phyloP scores from a whole-genome alignment of 163 green algal species.

The Trebouxia gelatinosa region DNA sequence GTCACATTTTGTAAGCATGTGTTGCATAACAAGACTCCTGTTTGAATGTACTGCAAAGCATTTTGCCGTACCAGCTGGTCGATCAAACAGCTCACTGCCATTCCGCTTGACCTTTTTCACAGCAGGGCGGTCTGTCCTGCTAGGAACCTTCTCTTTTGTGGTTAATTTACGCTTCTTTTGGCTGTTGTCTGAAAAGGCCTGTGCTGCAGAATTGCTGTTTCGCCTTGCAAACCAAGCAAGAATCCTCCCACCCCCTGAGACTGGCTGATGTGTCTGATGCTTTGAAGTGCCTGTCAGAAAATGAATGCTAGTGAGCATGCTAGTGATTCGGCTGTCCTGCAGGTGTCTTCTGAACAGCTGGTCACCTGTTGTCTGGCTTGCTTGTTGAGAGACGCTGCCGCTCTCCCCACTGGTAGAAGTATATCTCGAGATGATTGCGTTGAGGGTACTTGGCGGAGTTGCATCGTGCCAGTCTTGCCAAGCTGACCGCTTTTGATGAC shows the following conservation, averaged over 20 bases:
- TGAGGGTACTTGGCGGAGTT: conserved; percentile 51
- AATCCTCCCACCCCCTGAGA: too few species aligned
- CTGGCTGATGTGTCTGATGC: not conserved
- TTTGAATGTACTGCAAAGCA: not conserved
- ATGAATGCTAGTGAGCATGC: not conserved
- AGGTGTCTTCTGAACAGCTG: not conserved
- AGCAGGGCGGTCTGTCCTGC: not conserved
- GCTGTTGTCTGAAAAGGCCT: not conserved
- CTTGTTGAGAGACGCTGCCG: too few species aligned
- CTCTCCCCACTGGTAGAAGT: not conserved
- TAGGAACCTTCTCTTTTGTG: not conserved
- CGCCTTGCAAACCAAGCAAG: not conserved
- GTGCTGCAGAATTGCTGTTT: not conserved
- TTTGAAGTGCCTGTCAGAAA: not conserved
- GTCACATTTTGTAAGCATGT: not conserved
- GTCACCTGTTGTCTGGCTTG: too few species aligned
- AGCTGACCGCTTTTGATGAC: conserved; percentile 25
- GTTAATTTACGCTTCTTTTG: not conserved
- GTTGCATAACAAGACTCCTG: not conserved
- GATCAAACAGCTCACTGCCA: conserved; percentile 55
- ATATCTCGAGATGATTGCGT: conserved; percentile 51
- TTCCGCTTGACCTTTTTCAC: conserved; percentile 36
- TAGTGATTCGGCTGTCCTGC: not conserved
- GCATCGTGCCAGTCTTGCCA: conserved; percentile 45
- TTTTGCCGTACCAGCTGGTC: conserved; percentile 35